These are phyloP conservation scores for Eleusine indica DNA, from an alignment of 176 grass and related monocot species.

Conservation along the genomic window DNA sequence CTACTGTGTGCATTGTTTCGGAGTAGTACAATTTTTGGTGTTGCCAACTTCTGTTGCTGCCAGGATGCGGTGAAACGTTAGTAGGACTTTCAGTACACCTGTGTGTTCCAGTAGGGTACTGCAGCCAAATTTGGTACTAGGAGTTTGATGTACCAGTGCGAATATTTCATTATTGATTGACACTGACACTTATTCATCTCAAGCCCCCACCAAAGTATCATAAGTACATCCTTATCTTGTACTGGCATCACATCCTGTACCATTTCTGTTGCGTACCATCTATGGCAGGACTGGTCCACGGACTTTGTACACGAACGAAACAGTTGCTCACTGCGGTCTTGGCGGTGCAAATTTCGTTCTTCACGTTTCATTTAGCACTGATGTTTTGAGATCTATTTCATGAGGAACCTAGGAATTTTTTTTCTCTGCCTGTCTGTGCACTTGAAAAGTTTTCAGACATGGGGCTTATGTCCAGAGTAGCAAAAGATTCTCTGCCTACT, in stretches of 20 bases:
- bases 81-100: not conserved
- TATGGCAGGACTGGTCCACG: too few relatives aligned
- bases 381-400: too few relatives aligned
- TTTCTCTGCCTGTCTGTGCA: too few relatives aligned
- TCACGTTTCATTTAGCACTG: too few relatives aligned
- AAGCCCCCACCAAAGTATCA: not conserved
- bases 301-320: too few relatives aligned
- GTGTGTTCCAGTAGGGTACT: conserved; percentile 6
- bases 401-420: too few relatives aligned
- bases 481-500: too few relatives aligned
- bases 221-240: not conserved
- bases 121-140: not conserved
- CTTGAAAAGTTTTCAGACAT: too few relatives aligned
- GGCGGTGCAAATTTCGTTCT: too few relatives aligned
- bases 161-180: conserved; percentile 7
- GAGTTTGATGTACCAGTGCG: not conserved
- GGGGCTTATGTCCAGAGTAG: too few relatives aligned
- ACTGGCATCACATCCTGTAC: too few relatives aligned
- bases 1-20: not conserved
- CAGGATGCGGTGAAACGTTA: conserved; percentile 2
- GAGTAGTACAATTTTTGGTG: not conserved
- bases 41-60: not conserved
- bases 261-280: too few relatives aligned
- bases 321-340: not conserved
- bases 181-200: not conserved